These are phyloP conservation scores for Phytopythium chamaehyphon DNA, from an alignment of 352 stramenopile genomes.

Conservation along the genomic window DNA sequence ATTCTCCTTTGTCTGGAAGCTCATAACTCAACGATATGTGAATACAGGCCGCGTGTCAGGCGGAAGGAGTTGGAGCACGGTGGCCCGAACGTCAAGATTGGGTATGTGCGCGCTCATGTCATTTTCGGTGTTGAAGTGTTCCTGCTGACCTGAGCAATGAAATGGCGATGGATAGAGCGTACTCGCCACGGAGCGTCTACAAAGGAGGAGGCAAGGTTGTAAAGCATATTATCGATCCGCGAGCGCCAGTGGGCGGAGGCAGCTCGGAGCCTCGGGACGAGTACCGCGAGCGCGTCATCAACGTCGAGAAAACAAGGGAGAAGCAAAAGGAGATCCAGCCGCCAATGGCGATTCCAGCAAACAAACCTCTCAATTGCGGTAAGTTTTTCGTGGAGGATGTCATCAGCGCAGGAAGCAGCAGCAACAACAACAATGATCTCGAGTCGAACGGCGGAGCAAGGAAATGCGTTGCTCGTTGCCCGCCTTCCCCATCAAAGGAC, in stretches of 20 bases:
- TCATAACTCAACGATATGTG: background rate
- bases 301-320: slow-evolving; percentile 51
- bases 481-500: slow-evolving; percentile 16
- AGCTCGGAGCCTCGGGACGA: slow-evolving; percentile 27
- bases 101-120: slow-evolving; percentile 15
- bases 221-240: slow-evolving; percentile 14
- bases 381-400: slow-evolving; percentile 62
- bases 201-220: slow-evolving; percentile 55
- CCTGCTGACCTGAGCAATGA: no score
- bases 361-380: slow-evolving; percentile 49
- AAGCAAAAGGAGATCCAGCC: slow-evolving; percentile 71
- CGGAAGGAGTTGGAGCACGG: slow-evolving; percentile 38
- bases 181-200: slow-evolving; percentile 46
- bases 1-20: background rate
- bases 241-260: background rate
- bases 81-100: slow-evolving; percentile 34
- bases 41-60: slow-evolving; percentile 34
- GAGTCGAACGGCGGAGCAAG: slow-evolving; percentile 10
- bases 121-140: no score
- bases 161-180: slow-evolving; percentile 17
- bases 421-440: slow-evolving; percentile 15
- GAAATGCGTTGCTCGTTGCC: slow-evolving; percentile 19
- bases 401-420: slow-evolving; percentile 11
- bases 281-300: slow-evolving; percentile 39
- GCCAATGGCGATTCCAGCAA: slow-evolving; percentile 49